Conservation (phyloP, 768 basidiomycete genomes). For the Rhodocollybia butyracea region DNA sequence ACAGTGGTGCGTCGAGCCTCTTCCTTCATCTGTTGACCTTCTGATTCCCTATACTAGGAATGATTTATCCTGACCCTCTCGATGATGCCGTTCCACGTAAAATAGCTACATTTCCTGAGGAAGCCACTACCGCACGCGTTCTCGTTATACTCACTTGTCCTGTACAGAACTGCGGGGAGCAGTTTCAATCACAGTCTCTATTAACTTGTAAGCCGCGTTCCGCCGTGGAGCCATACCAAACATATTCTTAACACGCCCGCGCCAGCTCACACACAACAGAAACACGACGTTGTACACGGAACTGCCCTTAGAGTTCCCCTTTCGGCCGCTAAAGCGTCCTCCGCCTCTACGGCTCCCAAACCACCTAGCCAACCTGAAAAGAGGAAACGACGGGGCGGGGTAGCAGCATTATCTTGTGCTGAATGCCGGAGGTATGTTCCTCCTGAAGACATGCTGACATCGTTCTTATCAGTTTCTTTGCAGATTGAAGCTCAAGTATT, state of each 20-base stretch:
- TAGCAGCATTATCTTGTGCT: slow-evolving; percentile 5
- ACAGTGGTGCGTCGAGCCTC: background rate
- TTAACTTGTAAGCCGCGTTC: background rate
- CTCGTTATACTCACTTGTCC: slow-evolving; percentile 7
- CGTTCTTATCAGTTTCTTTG: no score
- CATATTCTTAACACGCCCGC: background rate
- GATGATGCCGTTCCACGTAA: background rate
- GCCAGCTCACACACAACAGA: slow-evolving; percentile 4
- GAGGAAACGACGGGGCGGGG: slow-evolving; percentile 6
- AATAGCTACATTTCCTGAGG: background rate
- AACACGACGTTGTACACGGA: slow-evolving; percentile 6
- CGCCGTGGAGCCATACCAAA: background rate
- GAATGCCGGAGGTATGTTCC: slow-evolving; percentile 1
- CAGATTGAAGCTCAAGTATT: slow-evolving; percentile 6
- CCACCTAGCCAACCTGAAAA: slow-evolving; percentile 3
- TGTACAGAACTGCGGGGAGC: slow-evolving; percentile 2
- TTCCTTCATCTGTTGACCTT: background rate
- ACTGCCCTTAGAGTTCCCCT: slow-evolving; percentile 7
- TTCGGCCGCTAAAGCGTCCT: slow-evolving; percentile 4
- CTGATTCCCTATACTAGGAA: background rate
- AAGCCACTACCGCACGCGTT: background rate
- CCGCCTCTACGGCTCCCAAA: background rate
- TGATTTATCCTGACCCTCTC: slow-evolving; percentile 2
- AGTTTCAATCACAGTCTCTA: slow-evolving; percentile 2
- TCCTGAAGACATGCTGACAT: background rate